Evolutionary conservation across 1,284 basidiomycete genomes (phyloP), one percentile per base, ranked within the genome.

Genomic region (Naganishia liquefaciens): DNA sequence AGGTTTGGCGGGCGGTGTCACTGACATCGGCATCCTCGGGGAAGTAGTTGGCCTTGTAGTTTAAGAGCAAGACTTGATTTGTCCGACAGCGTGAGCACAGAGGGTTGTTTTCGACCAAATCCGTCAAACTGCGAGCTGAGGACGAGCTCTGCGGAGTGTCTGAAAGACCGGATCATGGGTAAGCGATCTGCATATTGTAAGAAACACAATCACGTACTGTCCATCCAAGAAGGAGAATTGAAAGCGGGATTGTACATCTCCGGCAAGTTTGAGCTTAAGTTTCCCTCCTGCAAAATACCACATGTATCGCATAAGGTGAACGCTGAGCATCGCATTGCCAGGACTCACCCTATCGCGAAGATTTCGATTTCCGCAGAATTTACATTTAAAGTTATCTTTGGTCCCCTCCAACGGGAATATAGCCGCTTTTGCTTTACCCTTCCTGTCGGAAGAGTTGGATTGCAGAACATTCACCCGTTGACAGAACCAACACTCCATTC

Each of bases 1-100:
- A 30, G 9, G 17, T 33, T 4, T 39, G 17, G 2, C 17, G 15
- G 11, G 15, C 23, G 23, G 11, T 15, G 7, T 23, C 44, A 60
- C 57, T 30, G 57, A 62, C 60, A 39, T 53, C 50, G 25, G 42
- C 50, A 28, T 62, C 60, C 44, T 52, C 50, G 39, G 60, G 60
- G 33, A 62, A 53, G 30, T 62, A 62, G 21, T 62, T 62, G 51
- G 60, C 60, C 46, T 46, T 52, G 30, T 62, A 62, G 40, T 62
- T 62, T n/a, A 62, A 33, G 3, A 52, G 17, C 6, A 62, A 37
- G 1, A 62, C 60, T 40, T 62, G 60, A 33, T 62, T 62, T 27
- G 60, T 62, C n/a, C 51, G 60, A 53, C 60, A 62, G 15, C 60
- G 33, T 21, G 47, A 15, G 33, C 60, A 62, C 15, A 62, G 40